Conservation (phyloP, 2,329 filamentous ascomycete species). For the Pseudocercospora cruenta region DNA sequence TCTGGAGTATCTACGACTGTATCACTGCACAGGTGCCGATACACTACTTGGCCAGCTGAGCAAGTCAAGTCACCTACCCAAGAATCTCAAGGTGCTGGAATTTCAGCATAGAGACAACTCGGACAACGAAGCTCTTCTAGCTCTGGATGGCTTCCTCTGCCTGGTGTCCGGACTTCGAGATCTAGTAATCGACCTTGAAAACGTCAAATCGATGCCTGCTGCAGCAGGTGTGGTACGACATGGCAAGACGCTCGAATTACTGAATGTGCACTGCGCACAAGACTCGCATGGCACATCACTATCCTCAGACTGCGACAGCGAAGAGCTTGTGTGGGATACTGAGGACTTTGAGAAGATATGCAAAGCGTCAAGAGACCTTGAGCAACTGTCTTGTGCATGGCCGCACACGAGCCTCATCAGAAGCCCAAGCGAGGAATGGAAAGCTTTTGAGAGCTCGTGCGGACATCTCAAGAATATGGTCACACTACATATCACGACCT, state of each 20-base stretch:
- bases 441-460: conserved; percentile 43
- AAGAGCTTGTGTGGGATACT: conserved; percentile 50
- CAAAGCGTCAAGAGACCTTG: conserved; percentile 47
- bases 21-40: conserved; percentile 51
- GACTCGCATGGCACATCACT: conserved; percentile 15
- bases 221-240: conserved; percentile 51
- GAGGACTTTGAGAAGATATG: conserved; percentile 52
- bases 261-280: conserved; percentile 49
- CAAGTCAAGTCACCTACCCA: conserved; percentile 49
- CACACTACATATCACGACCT: conserved; percentile 54
- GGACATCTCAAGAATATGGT: conserved; percentile 43
- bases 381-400: conserved; percentile 54
- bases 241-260: conserved; percentile 48
- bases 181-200: conserved; percentile 50
- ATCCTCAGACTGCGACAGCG: conserved; percentile 37
- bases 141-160: conserved; percentile 53
- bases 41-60: conserved; percentile 52
- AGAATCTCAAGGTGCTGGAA: conserved; percentile 49
- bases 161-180: conserved; percentile 50
- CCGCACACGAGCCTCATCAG: conserved; percentile 50
- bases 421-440: conserved; percentile 47
- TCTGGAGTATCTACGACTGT: conserved; percentile 48
- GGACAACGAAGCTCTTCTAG: conserved; percentile 51
- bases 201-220: conserved; percentile 47
- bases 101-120: conserved; percentile 53